Base-by-base conservation (phyloP, 2,329 filamentous ascomycete genomes). In the Aspergillus novofumigatus region DNA sequence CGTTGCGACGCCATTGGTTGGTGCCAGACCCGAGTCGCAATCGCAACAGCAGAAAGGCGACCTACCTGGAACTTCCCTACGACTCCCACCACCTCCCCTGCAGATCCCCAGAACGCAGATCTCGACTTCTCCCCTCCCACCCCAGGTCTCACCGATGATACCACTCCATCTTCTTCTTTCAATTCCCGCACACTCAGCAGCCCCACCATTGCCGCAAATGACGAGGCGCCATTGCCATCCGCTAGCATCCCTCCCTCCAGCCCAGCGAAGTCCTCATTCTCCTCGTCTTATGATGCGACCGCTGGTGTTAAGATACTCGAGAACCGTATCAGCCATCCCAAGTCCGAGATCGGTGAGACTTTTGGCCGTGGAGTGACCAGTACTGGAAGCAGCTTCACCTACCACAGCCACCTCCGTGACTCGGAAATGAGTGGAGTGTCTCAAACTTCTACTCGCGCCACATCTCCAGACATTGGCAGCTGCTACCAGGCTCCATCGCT, bases 341-440 rank as follows among this genome's bases (percentile, higher is more conserved):
- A 71, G 53, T 67, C 67, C 21, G 68, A 71, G 26, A 56, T 65
- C 23, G 65, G 64, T 53, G 69, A 72, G 44, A 69, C 69, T 20
- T 72, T 70, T 55, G 91, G 87, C 61, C 83, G 91, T 63, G 87
- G 88, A 42, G 84, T 87, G 7, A 91, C 88, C 2, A 92, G 88
- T 69, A 86, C 86, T 21, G 91, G 88, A 54, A 93, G 90, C 59
- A 88, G 84, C 66, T 90, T 87, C 71, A 92, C 90, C 3, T 92
- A 89, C 65, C 79, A 88, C 52, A 92, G 88, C 77, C 84, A 81
- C 65, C 75, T 81, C 55, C 86, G 89, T 32, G 89, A 91, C 65
- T 96, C 92, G 0, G 90, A 92, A 67, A 84, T 85, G 50, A 96
- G 91, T 72, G 80, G 90, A 29, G 72, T 91, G 1, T 97, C 93